Base-by-base conservation (phyloP, 352 stramenopile species). In the Pythium guiyangense region DNA sequence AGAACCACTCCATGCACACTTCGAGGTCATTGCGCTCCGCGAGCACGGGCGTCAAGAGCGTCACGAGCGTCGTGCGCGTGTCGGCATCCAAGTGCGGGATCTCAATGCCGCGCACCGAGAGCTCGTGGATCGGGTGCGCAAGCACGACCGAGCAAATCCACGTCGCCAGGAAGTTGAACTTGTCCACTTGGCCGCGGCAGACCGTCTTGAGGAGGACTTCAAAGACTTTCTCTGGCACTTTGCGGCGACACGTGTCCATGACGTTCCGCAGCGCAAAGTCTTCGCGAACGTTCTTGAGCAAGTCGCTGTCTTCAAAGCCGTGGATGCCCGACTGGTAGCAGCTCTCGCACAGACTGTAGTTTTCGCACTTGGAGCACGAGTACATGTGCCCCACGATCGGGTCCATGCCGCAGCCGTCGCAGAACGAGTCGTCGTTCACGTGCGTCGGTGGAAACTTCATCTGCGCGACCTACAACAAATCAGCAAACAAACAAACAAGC, bases 311-410 rank as follows among this genome's bases (percentile, higher is more conserved):
- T 53, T 96, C 86, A 49, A 86, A 91, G 47, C 84, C 86, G 66
- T 96, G 86, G 51, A 94, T 74, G 39, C 86, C 84, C 58, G 80
- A 68, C 57, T 90, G 79, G 70, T 96, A 96, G 66, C 86, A 96
- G 49, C 66, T 73, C 61, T 90, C 77, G 57, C 86, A 96, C 34
- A 96, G 64, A 51, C 70, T 73, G 64, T 90, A 96, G 63, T 96
- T 94, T 44, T 75, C 66, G 66, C 86, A 96, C 62, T 77, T 84
- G 58, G 84, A 94, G 69, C 86, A 96, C 55, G 86, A 89, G 59
- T 89, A 96, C 82, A 93, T 92, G 71, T 92, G 83, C 34, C 86
- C 86, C 17, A 94, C n/a, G n/a, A n/a, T n/a, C n/a, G n/a, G n/a
- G n/a, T n/a, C n/a, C n/a, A n/a, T n/a, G n/a, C n/a, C n/a, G 53